phyloP scores from a whole-genome alignment of 805 yeast genomes.

The Saturnispora saitoi region DNA sequence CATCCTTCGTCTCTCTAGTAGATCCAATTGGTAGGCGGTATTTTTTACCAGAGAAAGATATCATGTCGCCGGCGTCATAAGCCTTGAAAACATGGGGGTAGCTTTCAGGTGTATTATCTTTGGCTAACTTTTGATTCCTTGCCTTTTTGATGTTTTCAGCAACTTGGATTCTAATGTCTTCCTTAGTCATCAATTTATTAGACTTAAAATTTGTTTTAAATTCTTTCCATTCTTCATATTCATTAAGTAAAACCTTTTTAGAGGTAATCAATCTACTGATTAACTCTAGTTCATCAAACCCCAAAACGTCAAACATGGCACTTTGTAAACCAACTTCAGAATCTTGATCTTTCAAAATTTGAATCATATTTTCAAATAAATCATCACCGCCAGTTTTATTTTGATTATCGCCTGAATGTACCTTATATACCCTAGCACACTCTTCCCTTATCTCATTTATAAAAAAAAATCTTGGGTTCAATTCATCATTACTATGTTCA shows the following conservation, averaged over 20 bases:
- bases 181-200: slow-evolving; percentile 38
- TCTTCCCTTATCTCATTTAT: slow-evolving; percentile 17
- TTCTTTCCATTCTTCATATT: slow-evolving; percentile 11
- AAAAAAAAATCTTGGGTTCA: slow-evolving; percentile 9
- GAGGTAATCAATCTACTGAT: slow-evolving; percentile 54
- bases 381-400: slow-evolving; percentile 14
- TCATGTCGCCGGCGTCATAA: slow-evolving; percentile 55
- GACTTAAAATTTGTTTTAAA: neutral
- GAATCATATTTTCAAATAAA: slow-evolving; percentile 25
- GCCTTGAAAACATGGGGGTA: slow-evolving; percentile 86
- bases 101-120: slow-evolving; percentile 36
- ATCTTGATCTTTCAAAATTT: slow-evolving; percentile 29
- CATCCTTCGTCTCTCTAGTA: slow-evolving; percentile 47
- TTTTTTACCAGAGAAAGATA: slow-evolving; percentile 76
- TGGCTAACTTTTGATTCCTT: slow-evolving; percentile 40
- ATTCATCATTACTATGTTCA: slow-evolving; percentile 4
- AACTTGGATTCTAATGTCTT: slow-evolving; percentile 47
- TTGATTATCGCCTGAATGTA: slow-evolving; percentile 20
- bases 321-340: slow-evolving; percentile 61
- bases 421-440: slow-evolving; percentile 23
- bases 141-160: slow-evolving; percentile 41
- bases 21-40: slow-evolving; percentile 78
- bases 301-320: slow-evolving; percentile 67
- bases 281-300: slow-evolving; percentile 78
- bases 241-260: slow-evolving; percentile 27